Evolutionary conservation across 2,329 filamentous ascomycete genomes (phyloP).

Genomic region (Colletotrichum sp.): DNA sequence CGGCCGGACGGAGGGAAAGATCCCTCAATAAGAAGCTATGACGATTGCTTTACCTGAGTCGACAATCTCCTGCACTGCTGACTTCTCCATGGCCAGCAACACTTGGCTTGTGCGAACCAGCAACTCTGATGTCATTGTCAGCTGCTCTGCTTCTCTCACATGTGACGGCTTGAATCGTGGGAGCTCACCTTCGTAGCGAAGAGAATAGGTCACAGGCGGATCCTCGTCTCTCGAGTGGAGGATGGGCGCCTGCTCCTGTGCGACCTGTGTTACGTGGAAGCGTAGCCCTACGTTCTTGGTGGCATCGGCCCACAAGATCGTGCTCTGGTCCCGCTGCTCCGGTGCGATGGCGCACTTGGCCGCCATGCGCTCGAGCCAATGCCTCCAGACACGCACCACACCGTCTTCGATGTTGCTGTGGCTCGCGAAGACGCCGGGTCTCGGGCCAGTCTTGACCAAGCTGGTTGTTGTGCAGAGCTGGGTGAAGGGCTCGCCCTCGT

Average conservation of each 20-base stretch:
- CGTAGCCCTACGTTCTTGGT: constrained; percentile 70
- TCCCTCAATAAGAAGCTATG: constrained; percentile 54
- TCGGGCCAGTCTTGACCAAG: constrained; percentile 69
- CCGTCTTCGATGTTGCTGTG: constrained; percentile 71
- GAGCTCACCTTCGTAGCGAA: constrained; percentile 73
- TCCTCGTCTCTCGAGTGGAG: constrained; percentile 66
- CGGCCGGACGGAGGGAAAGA: constrained; percentile 20
- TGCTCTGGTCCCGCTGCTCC: constrained; percentile 22
- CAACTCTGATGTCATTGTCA: constrained; percentile 59
- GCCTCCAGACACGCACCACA: constrained; percentile 73
- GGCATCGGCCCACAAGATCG: constrained; percentile 72
- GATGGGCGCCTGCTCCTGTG: constrained; percentile 53
- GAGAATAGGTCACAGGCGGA: constrained; percentile 69
- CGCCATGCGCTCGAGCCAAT: constrained; percentile 67
- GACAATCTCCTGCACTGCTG: constrained; percentile 62
- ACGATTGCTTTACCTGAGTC: constrained; percentile 71
- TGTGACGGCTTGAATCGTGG: background rate
- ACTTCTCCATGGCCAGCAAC: constrained; percentile 69
- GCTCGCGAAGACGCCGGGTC: constrained; percentile 65
- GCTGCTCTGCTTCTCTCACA: background rate
- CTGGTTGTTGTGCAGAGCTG: constrained; percentile 75
- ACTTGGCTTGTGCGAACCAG: constrained; percentile 68
- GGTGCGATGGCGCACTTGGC: constrained; percentile 45
- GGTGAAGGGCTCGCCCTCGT: constrained; percentile 74
- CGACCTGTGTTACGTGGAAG: constrained; percentile 58